Evolutionary conservation across 1,284 basidiomycete species (phyloP).

Genomic region (Tetrapyrgos nigripes): DNA sequence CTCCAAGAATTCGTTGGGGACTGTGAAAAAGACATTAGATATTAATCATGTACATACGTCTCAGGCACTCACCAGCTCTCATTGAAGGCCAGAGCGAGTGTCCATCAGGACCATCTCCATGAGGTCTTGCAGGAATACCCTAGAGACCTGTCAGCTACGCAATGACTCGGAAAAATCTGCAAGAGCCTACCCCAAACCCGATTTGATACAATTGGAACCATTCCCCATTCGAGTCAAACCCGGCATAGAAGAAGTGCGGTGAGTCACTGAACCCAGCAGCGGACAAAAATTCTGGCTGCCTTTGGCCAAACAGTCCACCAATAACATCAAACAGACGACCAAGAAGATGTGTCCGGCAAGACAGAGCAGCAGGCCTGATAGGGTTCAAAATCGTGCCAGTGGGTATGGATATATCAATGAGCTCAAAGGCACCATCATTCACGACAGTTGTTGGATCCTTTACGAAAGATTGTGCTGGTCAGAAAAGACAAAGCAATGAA

Average conservation of each 20-base stretch:
- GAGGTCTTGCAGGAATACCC: conserved; percentile 30
- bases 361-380: conserved; percentile 36
- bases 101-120: conserved; percentile 29
- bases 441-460: conserved; percentile 34
- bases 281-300: conserved; percentile 35
- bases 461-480: too few species aligned
- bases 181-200: conserved; percentile 26
- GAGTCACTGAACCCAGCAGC: conserved; percentile 37
- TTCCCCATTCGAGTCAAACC: conserved; percentile 31
- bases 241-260: conserved; percentile 38
- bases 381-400: conserved; percentile 35
- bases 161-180: background rate
- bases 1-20: conserved; percentile 22
- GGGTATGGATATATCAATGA: conserved; percentile 39
- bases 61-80: conserved; percentile 24
- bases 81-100: conserved; percentile 39
- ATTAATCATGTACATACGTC: background rate
- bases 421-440: conserved; percentile 43
- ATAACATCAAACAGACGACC: conserved; percentile 32
- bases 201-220: conserved; percentile 40
- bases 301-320: conserved; percentile 34
- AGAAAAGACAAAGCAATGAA: background rate
- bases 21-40: background rate
- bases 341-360: conserved; percentile 35
- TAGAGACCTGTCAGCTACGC: background rate